Base-by-base conservation (phyloP, 768 basidiomycete species). In the Strobilomyces confusus region DNA sequence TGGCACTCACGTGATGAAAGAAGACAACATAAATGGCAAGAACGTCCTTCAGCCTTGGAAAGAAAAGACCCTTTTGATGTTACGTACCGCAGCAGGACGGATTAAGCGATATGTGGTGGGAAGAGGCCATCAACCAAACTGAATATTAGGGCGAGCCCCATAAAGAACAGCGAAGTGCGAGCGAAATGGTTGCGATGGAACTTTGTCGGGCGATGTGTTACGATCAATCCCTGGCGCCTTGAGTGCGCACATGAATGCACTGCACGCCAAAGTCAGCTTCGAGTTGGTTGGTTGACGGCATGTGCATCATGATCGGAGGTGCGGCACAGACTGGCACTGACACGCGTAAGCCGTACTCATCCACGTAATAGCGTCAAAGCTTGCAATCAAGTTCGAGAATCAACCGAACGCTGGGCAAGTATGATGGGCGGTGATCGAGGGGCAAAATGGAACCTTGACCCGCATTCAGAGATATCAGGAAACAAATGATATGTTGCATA, bases 131-230 rank as follows among this genome's bases (percentile, higher is more conserved):
- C 46, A 80, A 65, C 86, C 83, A 72, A 26, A 26, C 26, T 26
- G 26, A 85, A 84, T 7, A 82, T 51, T 4, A 77, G 77, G 56
- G 84, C 80, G 48, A 83, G 72, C 11, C 58, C 72, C 1, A 80
- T 82, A 29, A 77, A 69, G 40, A 73, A 69, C 13, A 83, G 65
- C 23, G 83, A 82, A 78, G 79, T 77, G 83, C 40, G 78, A 79
- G 22, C 81, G 80, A 68, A 75, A 83, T 23, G 81, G 81, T 62
- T 80, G 80, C 63, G 83, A 81, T n/a, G 83, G 82, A 8, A 80
- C 82, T 64, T 79, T 76, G 60, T 76, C 77, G 4, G 78, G 77
- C 7, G 79, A 63, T 15, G 67, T 66, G 42, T 77, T 73, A 44
- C 77, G 67, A 20, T 72, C 73, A 51, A 72, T 67, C 15, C 73